These are phyloP conservation scores for Chalaropsis thielavioides DNA, from an alignment of 2,329 filamentous ascomycete species.

Conservation along the genomic window DNA sequence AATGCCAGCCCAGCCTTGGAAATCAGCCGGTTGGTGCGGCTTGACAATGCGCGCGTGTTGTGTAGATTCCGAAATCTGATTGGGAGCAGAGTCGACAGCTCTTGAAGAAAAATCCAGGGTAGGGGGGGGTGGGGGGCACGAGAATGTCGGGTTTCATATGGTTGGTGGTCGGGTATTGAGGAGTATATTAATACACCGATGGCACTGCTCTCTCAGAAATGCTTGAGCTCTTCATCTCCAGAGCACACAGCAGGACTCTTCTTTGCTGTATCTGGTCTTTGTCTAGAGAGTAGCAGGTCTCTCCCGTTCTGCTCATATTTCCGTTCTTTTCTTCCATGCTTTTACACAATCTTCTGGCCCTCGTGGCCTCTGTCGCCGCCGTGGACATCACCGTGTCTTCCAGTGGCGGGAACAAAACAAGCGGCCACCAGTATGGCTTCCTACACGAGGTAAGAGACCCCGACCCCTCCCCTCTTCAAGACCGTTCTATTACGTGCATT, in stretches of 20 bases:
- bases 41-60: neutral
- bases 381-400: conserved; percentile 27
- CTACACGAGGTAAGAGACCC: conserved; percentile 28
- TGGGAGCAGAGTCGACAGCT: neutral
- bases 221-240: neutral
- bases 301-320: neutral
- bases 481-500: neutral
- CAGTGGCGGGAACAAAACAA: conserved; percentile 30
- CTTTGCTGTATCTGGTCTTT: neutral
- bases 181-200: neutral
- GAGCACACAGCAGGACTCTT: neutral
- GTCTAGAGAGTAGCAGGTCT: neutral
- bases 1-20: neutral
- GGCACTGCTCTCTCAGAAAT: neutral
- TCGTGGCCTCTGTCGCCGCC: conserved; percentile 19
- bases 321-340: conserved; percentile 1
- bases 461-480: neutral
- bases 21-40: conserved; percentile 1
- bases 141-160: neutral
- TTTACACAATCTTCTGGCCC: conserved; percentile 3
- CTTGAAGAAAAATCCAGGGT: neutral
- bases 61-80: neutral
- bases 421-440: conserved; percentile 33
- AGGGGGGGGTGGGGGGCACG: neutral
- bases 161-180: neutral